Percentiles rank a stretch among this genome's conserved stretches.
Evolutionary conservation across 2,329 filamentous ascomycete species (phyloP).

Genomic region (Exophiala lecanii-corni): DNA sequence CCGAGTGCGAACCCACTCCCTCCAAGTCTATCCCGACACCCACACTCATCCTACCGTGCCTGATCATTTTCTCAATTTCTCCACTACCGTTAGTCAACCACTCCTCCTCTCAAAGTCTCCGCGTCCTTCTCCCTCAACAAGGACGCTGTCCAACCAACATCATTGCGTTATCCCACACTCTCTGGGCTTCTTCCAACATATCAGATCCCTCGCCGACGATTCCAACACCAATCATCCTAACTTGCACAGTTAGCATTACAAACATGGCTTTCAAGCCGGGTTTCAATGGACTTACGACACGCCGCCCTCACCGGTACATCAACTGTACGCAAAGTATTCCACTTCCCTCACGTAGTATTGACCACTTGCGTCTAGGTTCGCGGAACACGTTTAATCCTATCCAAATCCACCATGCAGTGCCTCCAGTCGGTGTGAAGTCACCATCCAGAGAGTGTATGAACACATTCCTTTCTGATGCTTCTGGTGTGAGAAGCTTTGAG

Average conservation of each 20-base stretch:
- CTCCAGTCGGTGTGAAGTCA: not conserved
- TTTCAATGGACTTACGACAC: not conserved
- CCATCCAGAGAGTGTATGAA: not conserved
- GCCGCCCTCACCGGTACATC: not conserved
- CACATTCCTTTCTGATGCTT: not conserved
- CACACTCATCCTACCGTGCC: not conserved
- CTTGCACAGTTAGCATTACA: not conserved
- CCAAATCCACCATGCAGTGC: not conserved
- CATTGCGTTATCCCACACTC: not conserved
- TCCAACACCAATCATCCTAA: slow-evolving; percentile 1
- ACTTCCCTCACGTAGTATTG: not conserved
- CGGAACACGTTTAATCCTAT: not conserved
- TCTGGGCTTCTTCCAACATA: not conserved
- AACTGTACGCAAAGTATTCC: slow-evolving; percentile 1
- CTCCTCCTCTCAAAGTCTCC: not conserved
- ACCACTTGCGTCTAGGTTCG: not conserved
- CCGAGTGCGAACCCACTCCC: not conserved
- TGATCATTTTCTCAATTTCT: not conserved
- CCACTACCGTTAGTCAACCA: not conserved
- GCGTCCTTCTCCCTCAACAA: not conserved
- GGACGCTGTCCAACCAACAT: not conserved
- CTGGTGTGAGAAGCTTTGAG: slow-evolving; percentile 1
- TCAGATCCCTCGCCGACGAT: not conserved
- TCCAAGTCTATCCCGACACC: not conserved
- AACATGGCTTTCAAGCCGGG: not conserved